Conservation (phyloP, 2,329 filamentous ascomycete genomes). For the Aspergillus ibericus region DNA sequence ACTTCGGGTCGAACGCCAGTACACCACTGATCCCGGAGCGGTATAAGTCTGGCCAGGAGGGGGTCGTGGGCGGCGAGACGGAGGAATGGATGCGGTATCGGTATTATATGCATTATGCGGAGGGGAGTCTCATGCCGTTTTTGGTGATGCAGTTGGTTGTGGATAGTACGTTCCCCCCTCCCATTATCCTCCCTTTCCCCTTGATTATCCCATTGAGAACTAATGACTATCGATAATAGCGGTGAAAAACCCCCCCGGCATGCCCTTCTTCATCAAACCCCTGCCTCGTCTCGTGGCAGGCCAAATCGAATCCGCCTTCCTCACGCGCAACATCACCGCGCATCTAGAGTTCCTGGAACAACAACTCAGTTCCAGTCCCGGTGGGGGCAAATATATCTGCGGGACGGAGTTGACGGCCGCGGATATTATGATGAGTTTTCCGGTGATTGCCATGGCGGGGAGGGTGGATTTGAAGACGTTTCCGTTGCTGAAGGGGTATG, state of each 20-base stretch:
- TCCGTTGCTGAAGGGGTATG: conserved; percentile 40
- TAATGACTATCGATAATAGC: conserved; percentile 23
- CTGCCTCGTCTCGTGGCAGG: conserved; percentile 58
- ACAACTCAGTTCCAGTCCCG: conserved; percentile 46
- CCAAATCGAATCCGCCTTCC: conserved; percentile 41
- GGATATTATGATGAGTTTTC: conserved; percentile 51
- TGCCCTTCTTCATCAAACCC: conserved; percentile 69
- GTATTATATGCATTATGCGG: conserved; percentile 79
- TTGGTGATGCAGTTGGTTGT: conserved; percentile 66
- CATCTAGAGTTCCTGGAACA: conserved; percentile 48
- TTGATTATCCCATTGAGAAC: background rate
- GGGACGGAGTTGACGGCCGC: conserved; percentile 46
- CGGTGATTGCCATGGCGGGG: conserved; percentile 40
- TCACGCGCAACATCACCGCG: conserved; percentile 41
- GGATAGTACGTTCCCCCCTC: conserved; percentile 44
- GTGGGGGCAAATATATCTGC: conserved; percentile 42
- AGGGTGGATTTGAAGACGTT: conserved; percentile 38
- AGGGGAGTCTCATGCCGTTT: conserved; percentile 77
- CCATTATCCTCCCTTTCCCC: background rate
- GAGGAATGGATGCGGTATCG: conserved; percentile 62
- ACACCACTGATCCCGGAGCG: conserved; percentile 51
- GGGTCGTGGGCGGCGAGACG: conserved; percentile 57
- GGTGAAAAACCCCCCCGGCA: conserved; percentile 51
- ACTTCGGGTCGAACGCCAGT: conserved; percentile 49
- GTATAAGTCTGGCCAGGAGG: conserved; percentile 54